These are phyloP conservation scores for Thermoascus crustaceus DNA, from an alignment of 2,329 filamentous ascomycete genomes.

Conservation along the genomic window DNA sequence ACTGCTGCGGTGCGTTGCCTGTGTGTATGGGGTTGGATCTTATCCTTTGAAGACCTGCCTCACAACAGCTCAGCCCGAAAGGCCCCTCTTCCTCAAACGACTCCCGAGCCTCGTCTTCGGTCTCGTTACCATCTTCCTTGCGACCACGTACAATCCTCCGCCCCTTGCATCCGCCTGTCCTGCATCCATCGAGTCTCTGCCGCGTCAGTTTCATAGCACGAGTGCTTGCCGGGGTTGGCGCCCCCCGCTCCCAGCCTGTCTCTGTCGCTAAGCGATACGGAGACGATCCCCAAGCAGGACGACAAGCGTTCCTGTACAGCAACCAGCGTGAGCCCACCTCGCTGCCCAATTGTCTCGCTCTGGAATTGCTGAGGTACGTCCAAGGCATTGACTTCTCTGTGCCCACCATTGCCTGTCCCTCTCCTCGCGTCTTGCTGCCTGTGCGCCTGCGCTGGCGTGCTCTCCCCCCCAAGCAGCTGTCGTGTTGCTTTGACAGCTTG, in stretches of 20 bases:
- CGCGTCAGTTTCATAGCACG: slow-evolving; percentile 2
- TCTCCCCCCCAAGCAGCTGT: not conserved
- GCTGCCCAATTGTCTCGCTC: slow-evolving; percentile 1
- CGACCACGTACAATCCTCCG: not conserved
- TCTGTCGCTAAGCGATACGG: slow-evolving; percentile 36
- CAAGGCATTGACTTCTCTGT: slow-evolving; percentile 5
- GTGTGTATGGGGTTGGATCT: not conserved
- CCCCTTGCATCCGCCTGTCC: not conserved
- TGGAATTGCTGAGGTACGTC: slow-evolving; percentile 1
- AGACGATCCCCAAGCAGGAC: slow-evolving; percentile 16
- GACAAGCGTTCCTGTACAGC: slow-evolving; percentile 18
- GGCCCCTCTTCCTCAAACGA: not conserved
- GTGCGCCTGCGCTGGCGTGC: slow-evolving; percentile 5
- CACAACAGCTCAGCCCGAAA: not conserved
- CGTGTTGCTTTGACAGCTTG: too few relatives aligned
- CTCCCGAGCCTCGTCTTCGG: not conserved
- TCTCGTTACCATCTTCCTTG: not conserved
- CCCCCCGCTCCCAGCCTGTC: slow-evolving; percentile 28
- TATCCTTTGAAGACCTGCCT: not conserved
- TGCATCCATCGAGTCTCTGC: not conserved
- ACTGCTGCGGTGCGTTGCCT: not conserved
- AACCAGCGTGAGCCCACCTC: slow-evolving; percentile 11
- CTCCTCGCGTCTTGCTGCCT: slow-evolving; percentile 10
- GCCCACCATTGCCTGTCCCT: slow-evolving; percentile 10
- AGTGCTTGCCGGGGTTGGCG: slow-evolving; percentile 6